Evolutionary conservation across 768 basidiomycete genomes (phyloP), one percentile per base, ranked within the genome.

Genomic region (Phylloporus scabripes): DNA sequence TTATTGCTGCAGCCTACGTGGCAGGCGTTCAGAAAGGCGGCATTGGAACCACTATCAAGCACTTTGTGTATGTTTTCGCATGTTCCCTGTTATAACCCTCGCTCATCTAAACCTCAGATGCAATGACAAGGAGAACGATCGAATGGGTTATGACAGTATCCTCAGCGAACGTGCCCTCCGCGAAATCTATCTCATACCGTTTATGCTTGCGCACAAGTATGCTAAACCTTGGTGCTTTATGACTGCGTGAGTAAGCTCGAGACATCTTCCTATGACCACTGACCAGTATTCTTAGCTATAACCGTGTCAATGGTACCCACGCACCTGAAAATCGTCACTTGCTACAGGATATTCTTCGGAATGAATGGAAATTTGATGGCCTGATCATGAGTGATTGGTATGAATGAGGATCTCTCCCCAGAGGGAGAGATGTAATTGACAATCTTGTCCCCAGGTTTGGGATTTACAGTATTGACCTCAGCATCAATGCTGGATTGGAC

Each of bases 301-400:
- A 87, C 64, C 83, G 84, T 47, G 77, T 91, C 37, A 90, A 91
- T 53, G 89, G 89, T 3, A 76, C 70, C 0, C 87, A 89, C 55
- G 78, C 72, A 14, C 82, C 81, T 1, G 87, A 92, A 67, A 81
- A 83, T 60, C 68, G 67, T 4, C 64, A 71, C 49, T 66, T 92
- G 21, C 62, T 92, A 14, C 70, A 72, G 17, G 74, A 83, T 15
- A 74, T 88, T 41, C 71, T 89, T 1, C 74, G 86, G 9, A 75
- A 76, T 14, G 88, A 90, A 60, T 90, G 88, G 87, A 75, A 78
- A 34, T 86, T 77, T 56, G 71, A 82, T n/a, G 83, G 84, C 3
- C 62, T 80, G 70, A 71, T 86, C 49, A 90, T 91, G 86, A 86
- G 84, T 50, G 89, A 91, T 62, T 92, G 89, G 88, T 86, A 64